Conservation (phyloP, 768 basidiomycete genomes). For the Lactarius akahatsu region DNA sequence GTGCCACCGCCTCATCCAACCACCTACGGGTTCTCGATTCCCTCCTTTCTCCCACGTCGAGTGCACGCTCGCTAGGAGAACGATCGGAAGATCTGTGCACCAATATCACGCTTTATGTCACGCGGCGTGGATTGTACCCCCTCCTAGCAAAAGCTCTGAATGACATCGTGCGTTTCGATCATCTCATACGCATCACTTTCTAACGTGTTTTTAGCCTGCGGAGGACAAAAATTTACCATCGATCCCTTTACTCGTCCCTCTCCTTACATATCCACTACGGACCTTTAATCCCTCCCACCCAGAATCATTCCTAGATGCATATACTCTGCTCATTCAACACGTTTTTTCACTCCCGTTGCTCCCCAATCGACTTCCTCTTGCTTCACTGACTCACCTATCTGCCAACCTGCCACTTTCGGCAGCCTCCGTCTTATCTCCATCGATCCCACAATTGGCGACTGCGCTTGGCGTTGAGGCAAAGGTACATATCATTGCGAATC, state of each 20-base stretch:
- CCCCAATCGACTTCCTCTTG: slow-evolving; percentile 68
- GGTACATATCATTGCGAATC: slow-evolving; percentile 71
- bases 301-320: slow-evolving; percentile 22
- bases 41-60: slow-evolving; percentile 19
- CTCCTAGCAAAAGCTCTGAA: slow-evolving; percentile 42
- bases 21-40: slow-evolving; percentile 7
- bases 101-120: slow-evolving; percentile 12
- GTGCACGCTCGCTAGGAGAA: slow-evolving; percentile 7
- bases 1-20: slow-evolving; percentile 15
- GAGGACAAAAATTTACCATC: slow-evolving; percentile 55
- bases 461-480: slow-evolving; percentile 35
- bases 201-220: slow-evolving; percentile 43
- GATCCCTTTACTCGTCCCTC: slow-evolving; percentile 51
- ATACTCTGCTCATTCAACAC: slow-evolving; percentile 16
- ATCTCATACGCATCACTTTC: not conserved
- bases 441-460: slow-evolving; percentile 27
- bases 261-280: slow-evolving; percentile 67
- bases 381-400: slow-evolving; percentile 62
- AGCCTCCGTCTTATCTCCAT: slow-evolving; percentile 37
- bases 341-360: slow-evolving; percentile 57
- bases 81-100: slow-evolving; percentile 18
- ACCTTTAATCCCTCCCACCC: slow-evolving; percentile 8
- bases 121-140: slow-evolving; percentile 13
- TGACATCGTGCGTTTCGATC: slow-evolving; percentile 48
- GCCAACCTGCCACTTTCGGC: slow-evolving; percentile 58